Evolutionary conservation across 2,329 filamentous ascomycete genomes (phyloP), one percentile per base, ranked within the genome.

Genomic region (Monilinia laxa): DNA sequence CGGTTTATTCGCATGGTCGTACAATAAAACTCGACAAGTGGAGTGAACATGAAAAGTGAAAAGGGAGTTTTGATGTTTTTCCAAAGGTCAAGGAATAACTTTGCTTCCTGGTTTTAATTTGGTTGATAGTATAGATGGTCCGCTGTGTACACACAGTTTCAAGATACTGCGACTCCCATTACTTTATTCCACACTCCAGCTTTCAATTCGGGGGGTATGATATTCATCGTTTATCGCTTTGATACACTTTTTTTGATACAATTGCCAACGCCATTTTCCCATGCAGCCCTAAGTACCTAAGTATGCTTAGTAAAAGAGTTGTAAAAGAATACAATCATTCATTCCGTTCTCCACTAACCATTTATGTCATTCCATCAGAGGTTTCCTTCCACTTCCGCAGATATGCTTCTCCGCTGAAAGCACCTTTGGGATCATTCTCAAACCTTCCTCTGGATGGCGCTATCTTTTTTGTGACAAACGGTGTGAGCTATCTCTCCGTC

Each of bases 381-480:
- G 18, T 16, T 23, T 62, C 38, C 81, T 90, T 91, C 89, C 88
- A 91, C 73, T 83, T 81, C 70, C 84, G 80, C 57, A 91, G 79
- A 75, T 90, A 91, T 53, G 83, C 77, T 71, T 83, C 79, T n/a
- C 88, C 85, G 74, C 85, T 85, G 71, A 85, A 81, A 14, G 87
- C 85, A 20, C 88, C 87, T 70, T 82, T 80, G 31, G 81, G 81
- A 70, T 84, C 80, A 47, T 74, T 73, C 60, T 74, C 74, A 76
- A 87, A 88, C 68, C 81, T 80, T 58, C 87, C 87, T 62, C 79
- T 80, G 28, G 80, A 76, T 51, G 80, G 78, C 70, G 81, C 79
- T 66, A 92, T 81, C 68, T 83, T 84, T 60, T 81, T 81, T 67
- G 87, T 86, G 62, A 95, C 90, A 73, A 94, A 96, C 1, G 92